Base-by-base conservation (phyloP, 495 filamentous ascomycete species). In the Aspergillus saccharolyticus region DNA sequence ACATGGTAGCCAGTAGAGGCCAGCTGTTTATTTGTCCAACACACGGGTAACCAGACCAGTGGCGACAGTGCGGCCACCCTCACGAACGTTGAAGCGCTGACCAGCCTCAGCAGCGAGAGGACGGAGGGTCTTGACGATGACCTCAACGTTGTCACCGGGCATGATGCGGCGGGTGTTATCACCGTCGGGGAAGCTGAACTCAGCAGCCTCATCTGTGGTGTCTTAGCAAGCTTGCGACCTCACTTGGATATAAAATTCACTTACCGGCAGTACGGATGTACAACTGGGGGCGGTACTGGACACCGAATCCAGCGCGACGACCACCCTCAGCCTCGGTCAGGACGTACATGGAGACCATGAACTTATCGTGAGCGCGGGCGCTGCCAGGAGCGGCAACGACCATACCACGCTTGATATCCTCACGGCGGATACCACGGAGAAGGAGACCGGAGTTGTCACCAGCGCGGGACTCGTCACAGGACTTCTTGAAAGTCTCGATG, bases 401-500 rank as follows among this genome's bases (percentile, higher is more conserved):
- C 94, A 98, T 98, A 71, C 94, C 94, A 70, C 94, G 89, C 63
- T 76, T 80, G 65, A 98, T 77, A 65, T 98, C 95, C 74, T 97
- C 95, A 68, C 94, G 89, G 74, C 88, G 88, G 68, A 97, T 74
- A 80, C 94, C 90, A 74, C 94, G 89, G 72, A 98, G 87, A 20
- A 98, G 84, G 19, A 98, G 87, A 70, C 94, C 94, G n/a, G 93
- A 94, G 85, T 96, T 97, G 78, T 98, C 94, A 68, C 94, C 94
- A 53, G 94, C 94, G 58, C 86, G 83, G 58, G 90, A 90, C 75
- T 96, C 90, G 52, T 94, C 90, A 74, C 92, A 96, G 48, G 89
- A 90, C 82, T 98, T 98, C 83, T 97, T 95, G 83, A 98, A 98
- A 57, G 91, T 97, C 80, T 98, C 94, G 69, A 97, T 96, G 67